Evolutionary conservation across 306 rosid genomes (phyloP), one percentile per base, ranked within the genome.

Genomic region (Pyrus bretschneideri): DNA sequence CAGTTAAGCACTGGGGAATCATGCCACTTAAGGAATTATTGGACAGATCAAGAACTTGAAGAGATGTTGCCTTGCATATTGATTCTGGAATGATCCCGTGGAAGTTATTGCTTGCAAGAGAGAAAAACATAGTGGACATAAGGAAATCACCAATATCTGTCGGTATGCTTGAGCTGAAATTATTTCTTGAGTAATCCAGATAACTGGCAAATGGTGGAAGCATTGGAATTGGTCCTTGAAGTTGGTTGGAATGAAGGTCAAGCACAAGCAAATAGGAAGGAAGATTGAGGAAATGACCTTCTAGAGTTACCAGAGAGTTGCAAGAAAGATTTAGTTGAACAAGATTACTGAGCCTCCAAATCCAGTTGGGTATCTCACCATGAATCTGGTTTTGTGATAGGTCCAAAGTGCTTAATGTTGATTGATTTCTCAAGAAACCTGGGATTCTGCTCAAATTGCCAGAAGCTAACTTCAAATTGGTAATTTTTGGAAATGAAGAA

Each of bases 21-120:
- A 0, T 8, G 11, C 11, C 45, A 40, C 45, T 40, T 9, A 40
- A 40, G 11, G 45, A 40, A 9, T 40, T 40, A 49, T 55, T 0
- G 2, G 87, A 85, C 70, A 88, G 29, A 78, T 88, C 85, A 14
- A 88, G 82, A 27, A 82, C 85, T 35, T 22, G 13, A 25, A 85
- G 75, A 65, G 0, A 0, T 40, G 67, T n/a, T 12, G 57, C 66
- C n/a, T 69, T 77, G 82, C 89, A 85, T 3, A 88, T 1, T 33
- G 83, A 83, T 33, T 0, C 5, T 33, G 89, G 89, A 11, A 88
- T 77, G 10, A 25, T 25, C n/a, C 82, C 82, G 23, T 58, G 2
- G 59, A 40, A 2, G 3, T 9, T 0, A 9, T 40, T 40, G 11
- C 45, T 40, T 40, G 45, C 6, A 40, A 40, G 25, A 40, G 78